Percentiles rank a stretch among this genome's conserved stretches.
phyloP scores from a whole-genome alignment of 1,284 basidiomycete genomes.

The Pseudozyma thailandica region DNA sequence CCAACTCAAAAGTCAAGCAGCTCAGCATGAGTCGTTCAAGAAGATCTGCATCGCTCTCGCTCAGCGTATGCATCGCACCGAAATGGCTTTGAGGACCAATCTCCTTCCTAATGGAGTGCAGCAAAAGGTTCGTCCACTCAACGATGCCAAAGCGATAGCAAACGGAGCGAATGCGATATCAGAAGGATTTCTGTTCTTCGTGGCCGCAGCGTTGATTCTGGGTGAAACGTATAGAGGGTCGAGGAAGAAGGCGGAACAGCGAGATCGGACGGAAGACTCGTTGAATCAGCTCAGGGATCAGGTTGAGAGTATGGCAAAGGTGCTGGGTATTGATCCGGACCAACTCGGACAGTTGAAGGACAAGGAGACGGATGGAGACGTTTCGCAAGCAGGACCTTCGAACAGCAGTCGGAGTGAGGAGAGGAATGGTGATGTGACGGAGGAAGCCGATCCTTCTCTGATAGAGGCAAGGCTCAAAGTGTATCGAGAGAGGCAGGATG shows the following conservation, averaged over 20 bases:
- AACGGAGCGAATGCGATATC: slow-evolving; percentile 65
- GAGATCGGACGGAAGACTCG: slow-evolving; percentile 58
- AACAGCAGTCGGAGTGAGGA: not conserved
- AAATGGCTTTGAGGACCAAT: slow-evolving; percentile 60
- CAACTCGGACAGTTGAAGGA: slow-evolving; percentile 25
- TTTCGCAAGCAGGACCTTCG: not conserved
- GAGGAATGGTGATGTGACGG: slow-evolving; percentile 19
- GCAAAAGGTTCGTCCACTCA: slow-evolving; percentile 64
- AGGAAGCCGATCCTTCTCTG: slow-evolving; percentile 43
- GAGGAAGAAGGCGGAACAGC: slow-evolving; percentile 58
- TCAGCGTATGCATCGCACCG: slow-evolving; percentile 61
- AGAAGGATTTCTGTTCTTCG: slow-evolving; percentile 64
- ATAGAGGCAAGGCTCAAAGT: slow-evolving; percentile 32
- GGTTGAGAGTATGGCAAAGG: slow-evolving; percentile 38
- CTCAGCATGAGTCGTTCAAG: slow-evolving; percentile 61
- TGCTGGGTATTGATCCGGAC: slow-evolving; percentile 45
- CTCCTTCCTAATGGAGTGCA: slow-evolving; percentile 51
- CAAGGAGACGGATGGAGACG: slow-evolving; percentile 6
- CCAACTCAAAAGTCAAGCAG: slow-evolving; percentile 62
- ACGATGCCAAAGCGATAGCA: slow-evolving; percentile 63
- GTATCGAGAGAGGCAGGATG: slow-evolving; percentile 25
- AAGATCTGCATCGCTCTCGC: slow-evolving; percentile 62
- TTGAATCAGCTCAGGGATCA: slow-evolving; percentile 47
- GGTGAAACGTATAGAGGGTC: slow-evolving; percentile 63
- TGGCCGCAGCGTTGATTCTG: slow-evolving; percentile 62